A percentile compares a stretch with the other conserved stretches of the same genome.
Conservation (phyloP, 2,329 filamentous ascomycete species). For the Cordyceps fumosorosea region DNA sequence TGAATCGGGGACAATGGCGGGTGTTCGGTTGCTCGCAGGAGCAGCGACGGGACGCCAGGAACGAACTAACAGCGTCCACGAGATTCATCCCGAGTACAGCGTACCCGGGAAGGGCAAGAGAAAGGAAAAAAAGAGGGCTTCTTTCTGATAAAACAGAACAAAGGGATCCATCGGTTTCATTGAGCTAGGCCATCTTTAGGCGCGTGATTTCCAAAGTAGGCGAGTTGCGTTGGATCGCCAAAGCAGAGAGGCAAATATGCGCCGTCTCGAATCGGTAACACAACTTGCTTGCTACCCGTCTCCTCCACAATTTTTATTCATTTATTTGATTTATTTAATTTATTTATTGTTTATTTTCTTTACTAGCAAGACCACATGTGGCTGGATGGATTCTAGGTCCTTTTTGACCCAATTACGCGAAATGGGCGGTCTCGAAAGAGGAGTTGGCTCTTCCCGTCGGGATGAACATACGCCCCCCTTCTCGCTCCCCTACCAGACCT, state of each 20-base stretch:
- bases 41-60: not conserved
- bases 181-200: not conserved
- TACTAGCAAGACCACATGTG: not conserved
- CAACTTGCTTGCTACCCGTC: slow-evolving; percentile 10
- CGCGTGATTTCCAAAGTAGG: not conserved
- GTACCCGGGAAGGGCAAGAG: not conserved
- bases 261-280: slow-evolving; percentile 8
- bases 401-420: not conserved
- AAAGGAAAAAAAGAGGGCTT: not conserved
- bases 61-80: not conserved
- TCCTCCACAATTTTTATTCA: not conserved
- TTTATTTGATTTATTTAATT: not conserved
- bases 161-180: not conserved
- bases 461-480: slow-evolving; percentile 5
- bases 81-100: not conserved
- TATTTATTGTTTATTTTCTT: not conserved
- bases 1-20: not conserved
- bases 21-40: not conserved
- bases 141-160: not conserved
- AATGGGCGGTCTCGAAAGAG: slow-evolving; percentile 4
- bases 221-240: not conserved
- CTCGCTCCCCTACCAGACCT: not conserved
- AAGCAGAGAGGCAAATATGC: slow-evolving; percentile 3
- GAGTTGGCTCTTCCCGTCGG: slow-evolving; percentile 5
- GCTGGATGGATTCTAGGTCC: not conserved